These are phyloP conservation scores for Venturia oleaginea DNA, from an alignment of 2,329 filamentous ascomycete species.

Conservation along the genomic window DNA sequence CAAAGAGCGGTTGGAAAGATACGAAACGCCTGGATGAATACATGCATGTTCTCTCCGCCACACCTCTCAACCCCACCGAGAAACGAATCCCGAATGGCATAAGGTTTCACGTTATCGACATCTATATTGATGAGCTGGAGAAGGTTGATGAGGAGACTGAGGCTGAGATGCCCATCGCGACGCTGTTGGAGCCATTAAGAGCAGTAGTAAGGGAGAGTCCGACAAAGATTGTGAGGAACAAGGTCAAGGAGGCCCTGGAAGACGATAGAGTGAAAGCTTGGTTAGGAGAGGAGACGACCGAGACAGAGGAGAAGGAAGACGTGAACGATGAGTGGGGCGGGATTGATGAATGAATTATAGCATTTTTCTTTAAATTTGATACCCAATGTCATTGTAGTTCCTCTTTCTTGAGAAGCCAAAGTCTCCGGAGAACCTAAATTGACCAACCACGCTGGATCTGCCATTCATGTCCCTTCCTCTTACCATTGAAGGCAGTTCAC, in stretches of 20 bases:
- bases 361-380: not conserved
- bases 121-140: slow-evolving; percentile 86
- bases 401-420: not conserved
- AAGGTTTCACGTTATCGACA: slow-evolving; percentile 76
- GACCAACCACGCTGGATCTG: not conserved
- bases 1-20: slow-evolving; percentile 33
- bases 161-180: slow-evolving; percentile 32
- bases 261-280: slow-evolving; percentile 68
- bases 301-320: slow-evolving; percentile 25
- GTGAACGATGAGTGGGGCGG: slow-evolving; percentile 47
- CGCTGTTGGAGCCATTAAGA: slow-evolving; percentile 47
- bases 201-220: slow-evolving; percentile 47
- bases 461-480: too few relatives aligned
- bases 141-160: slow-evolving; percentile 47
- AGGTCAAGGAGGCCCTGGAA: slow-evolving; percentile 59
- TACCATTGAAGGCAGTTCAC: too few relatives aligned
- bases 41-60: slow-evolving; percentile 38
- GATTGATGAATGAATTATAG: slow-evolving; percentile 48
- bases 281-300: slow-evolving; percentile 28
- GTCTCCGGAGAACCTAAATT: too few relatives aligned
- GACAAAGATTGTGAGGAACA: slow-evolving; percentile 62
- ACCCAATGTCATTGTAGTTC: not conserved
- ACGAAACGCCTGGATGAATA: slow-evolving; percentile 32
- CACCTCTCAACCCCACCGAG: slow-evolving; percentile 38
- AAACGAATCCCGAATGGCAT: slow-evolving; percentile 69